Evolutionary conservation across 2,329 filamentous ascomycete species (phyloP), one percentile per base, ranked within the genome.

Genomic region (Pezicula neosporulosa): DNA sequence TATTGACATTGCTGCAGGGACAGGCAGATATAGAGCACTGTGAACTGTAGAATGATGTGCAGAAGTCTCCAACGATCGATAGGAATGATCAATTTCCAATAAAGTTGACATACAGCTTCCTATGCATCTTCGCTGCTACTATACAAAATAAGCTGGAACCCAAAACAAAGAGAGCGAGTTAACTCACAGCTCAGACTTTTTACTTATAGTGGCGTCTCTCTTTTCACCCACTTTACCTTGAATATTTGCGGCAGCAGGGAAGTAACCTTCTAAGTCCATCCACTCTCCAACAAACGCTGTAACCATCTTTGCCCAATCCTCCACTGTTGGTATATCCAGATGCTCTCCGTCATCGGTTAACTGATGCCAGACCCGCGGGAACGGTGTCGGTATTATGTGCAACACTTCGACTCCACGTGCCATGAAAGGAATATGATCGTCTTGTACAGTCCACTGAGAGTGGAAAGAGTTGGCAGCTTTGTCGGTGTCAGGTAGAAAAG

Each of bases 381-480:
- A 97, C 0, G 86, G 86, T 4, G 76, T 78, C 0, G 93, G 90
- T 51, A 99, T 97, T 24, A 99, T 70, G 70, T 99, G 94, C 52
- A 99, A 69, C 15, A 97, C 78, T 27, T 95, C 86, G 0, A 97
- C 93, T 1, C 94, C 94, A 35, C 90, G 81, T 35, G 74, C 74
- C 77, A 97, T 83, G 63, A 99, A 99, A 1, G 94, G 94, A 5
- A 97, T 69, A 67, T 99, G 94, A 64, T 99, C 94, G 66, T 99
- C 94, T 56, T 85, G 77, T 9, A 96, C 82, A 13, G 74, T 69
- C 70, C 83, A 43, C 67, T 76, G 49, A 64, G 66, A 39, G 56
- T 57, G 70, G 62, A 89, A 78, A 33, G 72, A 68, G 45, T 74
- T 64, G 1, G 68, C 56, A 21, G 65, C 66, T 67, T 85, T 89